These are phyloP conservation scores for Salix exigua DNA, from an alignment of 345 rosid genomes.

Conservation along the genomic window DNA sequence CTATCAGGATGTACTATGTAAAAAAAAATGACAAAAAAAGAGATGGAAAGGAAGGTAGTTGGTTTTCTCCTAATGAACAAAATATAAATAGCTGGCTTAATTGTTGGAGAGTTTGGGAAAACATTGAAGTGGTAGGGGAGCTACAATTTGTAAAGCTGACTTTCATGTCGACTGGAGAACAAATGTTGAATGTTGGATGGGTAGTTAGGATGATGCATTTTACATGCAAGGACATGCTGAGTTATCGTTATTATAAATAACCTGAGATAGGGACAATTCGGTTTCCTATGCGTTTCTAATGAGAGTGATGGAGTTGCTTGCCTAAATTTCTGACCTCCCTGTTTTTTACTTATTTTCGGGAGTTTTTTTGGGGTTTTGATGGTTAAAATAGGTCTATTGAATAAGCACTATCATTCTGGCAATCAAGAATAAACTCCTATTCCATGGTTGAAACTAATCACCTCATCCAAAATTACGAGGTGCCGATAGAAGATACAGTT, in stretches of 20 bases:
- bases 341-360: neutral
- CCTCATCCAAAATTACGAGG: too few species aligned
- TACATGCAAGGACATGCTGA: conserved; percentile 15
- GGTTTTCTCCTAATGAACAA: conserved; percentile 20
- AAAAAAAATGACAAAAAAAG: neutral
- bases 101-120: conserved; percentile 8
- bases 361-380: neutral
- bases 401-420: neutral
- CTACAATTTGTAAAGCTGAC: conserved; percentile 35
- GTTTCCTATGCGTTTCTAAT: conserved; percentile 12
- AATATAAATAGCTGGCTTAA: neutral
- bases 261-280: conserved; percentile 16
- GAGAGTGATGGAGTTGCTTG: neutral
- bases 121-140: conserved; percentile 3
- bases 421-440: neutral
- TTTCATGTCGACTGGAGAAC: conserved; percentile 25
- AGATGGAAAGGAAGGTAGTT: conserved; percentile 5
- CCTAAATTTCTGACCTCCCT: neutral
- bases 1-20: conserved; percentile 13
- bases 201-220: conserved; percentile 19
- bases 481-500: too few species aligned
- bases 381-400: neutral
- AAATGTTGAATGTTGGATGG: conserved; percentile 13
- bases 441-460: too few species aligned
- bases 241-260: conserved; percentile 21